Evolutionary conservation across 2,329 filamentous ascomycete genomes (phyloP).

Genomic region (Fusarium austroafricanum): DNA sequence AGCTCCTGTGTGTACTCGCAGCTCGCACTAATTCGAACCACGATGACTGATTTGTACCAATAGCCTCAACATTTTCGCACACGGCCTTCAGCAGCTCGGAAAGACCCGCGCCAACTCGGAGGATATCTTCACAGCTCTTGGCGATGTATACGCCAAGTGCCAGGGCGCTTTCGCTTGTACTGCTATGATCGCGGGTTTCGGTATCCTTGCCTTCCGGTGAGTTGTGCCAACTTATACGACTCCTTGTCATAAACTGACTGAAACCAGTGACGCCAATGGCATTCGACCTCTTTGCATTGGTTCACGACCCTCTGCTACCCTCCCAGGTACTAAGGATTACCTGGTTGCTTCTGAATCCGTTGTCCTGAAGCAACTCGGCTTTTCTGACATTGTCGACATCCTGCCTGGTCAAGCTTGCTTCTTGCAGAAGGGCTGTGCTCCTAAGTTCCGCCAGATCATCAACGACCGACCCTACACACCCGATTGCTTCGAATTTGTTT

Average conservation of each 20-base stretch:
- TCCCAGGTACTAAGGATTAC: slow-evolving; percentile 78
- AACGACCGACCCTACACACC: slow-evolving; percentile 77
- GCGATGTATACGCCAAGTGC: slow-evolving; percentile 78
- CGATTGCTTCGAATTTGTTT: slow-evolving; percentile 70
- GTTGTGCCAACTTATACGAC: slow-evolving; percentile 57
- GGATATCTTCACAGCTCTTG: slow-evolving; percentile 79
- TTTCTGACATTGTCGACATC: slow-evolving; percentile 80
- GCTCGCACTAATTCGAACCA: neutral
- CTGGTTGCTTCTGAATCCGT: slow-evolving; percentile 93
- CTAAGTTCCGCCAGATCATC: slow-evolving; percentile 81
- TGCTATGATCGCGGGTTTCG: slow-evolving; percentile 84
- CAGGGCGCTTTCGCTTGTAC: slow-evolving; percentile 83
- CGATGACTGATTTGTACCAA: slow-evolving; percentile 66
- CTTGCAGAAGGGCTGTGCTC: slow-evolving; percentile 79
- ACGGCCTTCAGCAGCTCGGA: slow-evolving; percentile 81
- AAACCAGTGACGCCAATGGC: slow-evolving; percentile 60
- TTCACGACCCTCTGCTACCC: slow-evolving; percentile 73
- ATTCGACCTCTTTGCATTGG: slow-evolving; percentile 87
- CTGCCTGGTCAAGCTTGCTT: slow-evolving; percentile 87
- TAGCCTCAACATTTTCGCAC: slow-evolving; percentile 84
- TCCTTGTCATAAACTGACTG: slow-evolving; percentile 67
- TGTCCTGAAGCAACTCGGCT: slow-evolving; percentile 83
- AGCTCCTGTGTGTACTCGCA: slow-evolving; percentile 53
- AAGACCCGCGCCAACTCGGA: slow-evolving; percentile 83
- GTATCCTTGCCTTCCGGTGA: slow-evolving; percentile 78